Evolutionary conservation across 176 grass and related monocot species (phyloP), one percentile per base, ranked within the genome.

Genomic region (Coix lacrymajobi): DNA sequence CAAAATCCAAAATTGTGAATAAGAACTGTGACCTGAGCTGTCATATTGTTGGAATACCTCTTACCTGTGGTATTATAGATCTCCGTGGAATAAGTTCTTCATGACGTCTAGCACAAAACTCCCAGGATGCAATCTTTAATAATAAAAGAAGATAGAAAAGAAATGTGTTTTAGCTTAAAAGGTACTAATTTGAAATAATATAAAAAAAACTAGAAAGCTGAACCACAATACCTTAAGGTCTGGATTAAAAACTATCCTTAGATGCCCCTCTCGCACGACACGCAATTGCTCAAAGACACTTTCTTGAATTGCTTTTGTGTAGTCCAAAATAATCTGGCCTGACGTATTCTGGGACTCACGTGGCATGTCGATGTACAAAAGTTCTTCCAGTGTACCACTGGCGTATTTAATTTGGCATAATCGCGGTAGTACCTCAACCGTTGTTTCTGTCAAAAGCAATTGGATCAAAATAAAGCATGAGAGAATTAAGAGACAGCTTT

Each of bases 381-480:
- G 80, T 86, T 99, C 96, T 84, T 99, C 96, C 48, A 94, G 45
- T 31, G 96, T 99, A 39, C 96, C 96, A 77, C 96, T 99, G 28
- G 91, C 96, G 64, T 99, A 99, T 86, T 99, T 99, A 46, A 99
- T 99, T 88, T 99, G 96, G 87, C 91, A 99, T 32, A 99, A 79
- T 51, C 96, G 88, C 0, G 96, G 96, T 70, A 99, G 88, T 43
- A 99, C 96, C 87, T 99, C 96, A 73, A 92, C 93, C 7, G 96
- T 99, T 49, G 96, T 99, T 81, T 99, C 96, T 99, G 80, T 64
- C 73, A 82, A 89, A 46, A 31, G 43, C n/a, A 58, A 51, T 58
- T 68, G 34, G 44, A 78, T 63, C 22, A 71, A 64, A 65, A 65
- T 44, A 79, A 24, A 83, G 32, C 43, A 67, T 45, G 72, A 79